Evolutionary conservation across 2,329 filamentous ascomycete genomes (phyloP), one percentile per base, ranked within the genome.

Genomic region (Colletotrichum trifolii): DNA sequence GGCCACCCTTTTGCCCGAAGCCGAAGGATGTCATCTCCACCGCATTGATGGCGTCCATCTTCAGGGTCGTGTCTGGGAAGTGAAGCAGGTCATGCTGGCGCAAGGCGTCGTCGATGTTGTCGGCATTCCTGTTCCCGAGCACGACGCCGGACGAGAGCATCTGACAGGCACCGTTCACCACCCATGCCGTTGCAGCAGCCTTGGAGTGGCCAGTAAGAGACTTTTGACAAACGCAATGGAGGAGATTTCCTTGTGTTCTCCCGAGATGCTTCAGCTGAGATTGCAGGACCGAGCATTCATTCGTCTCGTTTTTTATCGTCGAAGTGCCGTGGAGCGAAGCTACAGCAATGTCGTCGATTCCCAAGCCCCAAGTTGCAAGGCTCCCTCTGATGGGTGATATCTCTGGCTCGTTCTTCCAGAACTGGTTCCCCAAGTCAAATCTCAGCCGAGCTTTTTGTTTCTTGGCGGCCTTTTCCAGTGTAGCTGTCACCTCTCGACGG

Each of bases 1-100:
- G 71, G 0, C 73, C 78, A 6, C 79, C 77, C 65, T 82, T 82
- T 67, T 82, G 79, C 1, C 79, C 79, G 63, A 82, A 82, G 0
- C 79, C 80, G 56, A 83, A 83, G 1, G 75, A 79, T 3, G 76
- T 81, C 15, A 81, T 67, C 25, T 72, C 73, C 54, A 77, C 76
- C 2, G 79, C 78, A 39, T 77, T 78, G 6, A 78, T 48, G 4
- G 69, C 69, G 0, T 63, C 45, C 4, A 54, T 64, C n/a, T 66
- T 64, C 1, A 77, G 67, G 2, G 68, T 68, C 6, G 69, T 42
- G 50, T 67, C 70, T 0, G 77, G 77, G 54, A 75, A 80, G 1
- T 73, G 70, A 3, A 81, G 69, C 38, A 76, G 70, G n/a, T 74
- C 68, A 52, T 67, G 74, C n/a, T 70, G 58, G 40, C 69, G 61